Conservation (phyloP, 1,139 yeast species). For the Magnusiomyces tetraspermus region DNA sequence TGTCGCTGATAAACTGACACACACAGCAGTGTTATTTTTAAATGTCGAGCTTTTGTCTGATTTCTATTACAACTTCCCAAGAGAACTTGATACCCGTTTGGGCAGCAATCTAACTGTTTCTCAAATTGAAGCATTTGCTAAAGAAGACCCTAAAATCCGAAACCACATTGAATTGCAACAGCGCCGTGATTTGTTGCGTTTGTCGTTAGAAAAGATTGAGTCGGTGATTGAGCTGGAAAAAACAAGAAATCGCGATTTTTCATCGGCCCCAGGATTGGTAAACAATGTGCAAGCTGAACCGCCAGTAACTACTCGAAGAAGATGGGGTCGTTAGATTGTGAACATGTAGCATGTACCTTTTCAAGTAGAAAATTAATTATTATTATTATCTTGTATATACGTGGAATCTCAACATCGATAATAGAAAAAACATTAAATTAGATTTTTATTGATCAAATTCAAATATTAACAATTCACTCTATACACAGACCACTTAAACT, state of each 20-base stretch:
- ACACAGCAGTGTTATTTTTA: slow-evolving; percentile 84
- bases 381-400: too few species aligned
- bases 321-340: neutral
- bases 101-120: slow-evolving; percentile 56
- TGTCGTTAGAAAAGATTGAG: slow-evolving; percentile 79
- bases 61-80: slow-evolving; percentile 90
- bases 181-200: slow-evolving; percentile 75
- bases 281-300: neutral
- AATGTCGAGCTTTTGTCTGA: slow-evolving; percentile 91
- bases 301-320: neutral
- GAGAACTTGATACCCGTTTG: slow-evolving; percentile 75
- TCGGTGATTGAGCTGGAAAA: slow-evolving; percentile 72
- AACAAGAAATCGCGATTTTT: slow-evolving; percentile 13
- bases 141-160: slow-evolving; percentile 86
- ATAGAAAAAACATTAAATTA: too few species aligned
- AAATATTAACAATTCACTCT: too few species aligned
- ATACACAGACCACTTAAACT: too few species aligned
- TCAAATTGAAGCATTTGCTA: slow-evolving; percentile 81
- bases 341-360: neutral
- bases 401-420: too few species aligned
- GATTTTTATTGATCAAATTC: too few species aligned
- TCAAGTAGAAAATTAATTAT: too few species aligned
- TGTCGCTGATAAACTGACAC: slow-evolving; percentile 81
- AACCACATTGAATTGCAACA: slow-evolving; percentile 89
- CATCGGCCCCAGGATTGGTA: neutral